Base-by-base conservation (phyloP, 768 basidiomycete genomes). In the Mycena amicta region DNA sequence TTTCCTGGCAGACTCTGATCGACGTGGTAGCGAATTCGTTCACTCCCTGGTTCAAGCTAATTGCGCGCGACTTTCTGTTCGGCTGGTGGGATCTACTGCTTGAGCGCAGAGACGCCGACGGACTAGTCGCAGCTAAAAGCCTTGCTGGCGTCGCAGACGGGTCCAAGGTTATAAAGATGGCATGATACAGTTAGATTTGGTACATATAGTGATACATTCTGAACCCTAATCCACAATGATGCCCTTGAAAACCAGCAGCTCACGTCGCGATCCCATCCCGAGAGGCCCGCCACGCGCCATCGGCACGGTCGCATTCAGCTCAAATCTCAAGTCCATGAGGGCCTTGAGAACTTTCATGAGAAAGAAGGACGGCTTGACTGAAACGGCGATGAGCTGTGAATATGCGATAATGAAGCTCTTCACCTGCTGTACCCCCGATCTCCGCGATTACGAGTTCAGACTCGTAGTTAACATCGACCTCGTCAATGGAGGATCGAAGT, bases 21-120 rank as follows among this genome's bases (percentile, higher is more conserved):
- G n/a, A n/a, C 22, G 20, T 57, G 6, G 4, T 66, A 96, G 93
- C 74, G 56, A 92, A 92, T 71, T 84, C 83, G 2, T 99, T 99
- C 73, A 99, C 97, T 5, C 97, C 97, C 0, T 99, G 97, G 97
- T 99, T 99, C 86, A 93, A 95, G 73, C 86, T 98, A 27, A 98
- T 99, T 68, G 95, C 94, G 2, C 86, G 95, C 3, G 94, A 98
- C 71, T 96, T 96, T 74, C 81, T 99, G 41, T 98, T 95, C 70
- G 93, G 92, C 23, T 99, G 97, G 97, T 99, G 97, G 97, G 94
- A 97, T 68, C 88, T 90, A 60, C 85, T 99, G 41, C 68, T 89
- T 61, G 77, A 76, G 53, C 86, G 90, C 33, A 84, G 78, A 69
- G 77, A 78, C 59, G 63, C 59, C 13, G 67, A 84, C 18, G 90